Evolutionary conservation across 805 yeast species (phyloP).

Genomic region (Cyberlindnera suaveolens): DNA sequence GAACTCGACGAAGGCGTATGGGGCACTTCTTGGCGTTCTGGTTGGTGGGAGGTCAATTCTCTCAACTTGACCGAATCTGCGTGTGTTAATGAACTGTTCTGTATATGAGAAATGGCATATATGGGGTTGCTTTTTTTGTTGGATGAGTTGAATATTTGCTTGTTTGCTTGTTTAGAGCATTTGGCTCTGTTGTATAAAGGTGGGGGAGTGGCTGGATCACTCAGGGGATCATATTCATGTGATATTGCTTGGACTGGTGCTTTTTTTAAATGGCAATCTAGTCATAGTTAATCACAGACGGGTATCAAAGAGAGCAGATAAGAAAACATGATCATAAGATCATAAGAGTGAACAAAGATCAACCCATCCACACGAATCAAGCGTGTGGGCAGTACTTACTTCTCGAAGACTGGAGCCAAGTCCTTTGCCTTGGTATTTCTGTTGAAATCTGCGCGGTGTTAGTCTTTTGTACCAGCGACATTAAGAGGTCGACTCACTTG

Average conservation of each 20-base stretch:
- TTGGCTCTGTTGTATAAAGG: neutral
- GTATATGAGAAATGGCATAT: neutral
- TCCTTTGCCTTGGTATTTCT: conserved; percentile 49
- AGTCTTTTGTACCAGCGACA: neutral
- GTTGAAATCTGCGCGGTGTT: conserved; percentile 32
- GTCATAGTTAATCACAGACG: neutral
- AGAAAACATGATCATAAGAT: neutral
- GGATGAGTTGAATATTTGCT: neutral
- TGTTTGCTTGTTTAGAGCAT: neutral
- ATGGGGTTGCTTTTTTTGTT: neutral
- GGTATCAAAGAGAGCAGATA: neutral
- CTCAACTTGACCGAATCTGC: conserved; percentile 49
- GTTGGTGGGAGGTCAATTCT: conserved; percentile 62
- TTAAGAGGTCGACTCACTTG: conserved; percentile 28
- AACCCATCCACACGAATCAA: neutral
- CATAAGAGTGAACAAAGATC: neutral
- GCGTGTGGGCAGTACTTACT: conserved; percentile 35
- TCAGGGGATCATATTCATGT: no score
- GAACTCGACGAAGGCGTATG: conserved; percentile 60
- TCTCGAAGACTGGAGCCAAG: conserved; percentile 54
- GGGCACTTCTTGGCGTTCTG: conserved; percentile 50
- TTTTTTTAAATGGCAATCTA: neutral
- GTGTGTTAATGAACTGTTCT: conserved; percentile 1
- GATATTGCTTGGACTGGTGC: neutral
- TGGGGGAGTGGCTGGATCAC: no score